phyloP scores from a whole-genome alignment of 163 green algal species.

The Prototheca cutis region DNA sequence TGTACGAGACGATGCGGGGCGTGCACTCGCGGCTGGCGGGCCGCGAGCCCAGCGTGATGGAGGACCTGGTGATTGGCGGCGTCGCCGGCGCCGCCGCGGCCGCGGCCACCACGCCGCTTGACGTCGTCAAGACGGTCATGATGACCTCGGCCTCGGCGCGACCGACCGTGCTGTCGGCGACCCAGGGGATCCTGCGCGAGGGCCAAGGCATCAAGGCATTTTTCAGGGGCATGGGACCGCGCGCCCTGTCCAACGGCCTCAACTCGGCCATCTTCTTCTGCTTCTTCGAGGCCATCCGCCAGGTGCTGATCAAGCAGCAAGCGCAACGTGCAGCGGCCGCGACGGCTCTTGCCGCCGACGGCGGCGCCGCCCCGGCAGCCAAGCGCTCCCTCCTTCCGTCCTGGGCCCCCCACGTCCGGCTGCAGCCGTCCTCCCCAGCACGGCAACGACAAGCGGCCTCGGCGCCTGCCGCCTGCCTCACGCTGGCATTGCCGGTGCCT shows the following conservation, averaged over 20 bases:
- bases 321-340: not conserved
- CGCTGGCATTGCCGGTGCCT: slow-evolving; percentile 16
- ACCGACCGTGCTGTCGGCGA: slow-evolving; percentile 56
- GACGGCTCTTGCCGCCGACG: not conserved
- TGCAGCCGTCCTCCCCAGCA: no score
- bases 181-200: slow-evolving; percentile 30
- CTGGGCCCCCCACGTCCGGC: not conserved
- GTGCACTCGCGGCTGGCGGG: slow-evolving; percentile 40
- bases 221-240: slow-evolving; percentile 73
- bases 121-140: slow-evolving; percentile 96
- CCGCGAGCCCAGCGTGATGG: slow-evolving; percentile 36
- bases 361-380: not conserved
- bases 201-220: slow-evolving; percentile 35
- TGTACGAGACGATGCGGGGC: slow-evolving; percentile 79
- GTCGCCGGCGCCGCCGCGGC: slow-evolving; percentile 67
- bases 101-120: slow-evolving; percentile 78
- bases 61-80: slow-evolving; percentile 85
- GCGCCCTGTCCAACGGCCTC: slow-evolving; percentile 82
- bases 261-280: slow-evolving; percentile 96
- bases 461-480: slow-evolving; percentile 18
- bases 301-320: slow-evolving; percentile 11
- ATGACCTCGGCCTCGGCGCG: slow-evolving; percentile 75
- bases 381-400: not conserved
- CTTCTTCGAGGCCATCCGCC: slow-evolving; percentile 76
- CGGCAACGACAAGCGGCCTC: no score